These are phyloP conservation scores for Salix purpurea DNA, from an alignment of 345 rosid species.

Conservation along the genomic window DNA sequence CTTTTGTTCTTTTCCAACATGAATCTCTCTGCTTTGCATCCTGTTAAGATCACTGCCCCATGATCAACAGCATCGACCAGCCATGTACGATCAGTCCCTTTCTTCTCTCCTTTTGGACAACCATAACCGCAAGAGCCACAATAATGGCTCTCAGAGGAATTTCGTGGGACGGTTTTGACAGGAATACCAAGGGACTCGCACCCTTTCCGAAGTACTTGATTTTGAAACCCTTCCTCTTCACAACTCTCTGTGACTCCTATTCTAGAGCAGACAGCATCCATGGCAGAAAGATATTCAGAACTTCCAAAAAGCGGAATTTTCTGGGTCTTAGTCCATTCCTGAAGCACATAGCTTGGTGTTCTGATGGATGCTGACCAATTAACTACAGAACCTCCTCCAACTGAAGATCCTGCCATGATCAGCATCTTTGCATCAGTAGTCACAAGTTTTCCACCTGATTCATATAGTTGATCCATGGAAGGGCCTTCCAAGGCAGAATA, in stretches of 20 bases:
- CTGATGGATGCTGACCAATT: conserved; percentile 88
- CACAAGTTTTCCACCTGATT: conserved; percentile 59
- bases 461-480: conserved; percentile 47
- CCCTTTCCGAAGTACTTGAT: conserved; percentile 68
- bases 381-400: conserved; percentile 87
- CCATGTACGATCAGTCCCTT: conserved; percentile 80
- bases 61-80: conserved; percentile 66
- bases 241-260: conserved; percentile 68
- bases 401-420: conserved; percentile 67
- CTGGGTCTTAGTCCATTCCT: conserved; percentile 61
- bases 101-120: conserved; percentile 74
- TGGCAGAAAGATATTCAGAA: conserved; percentile 49
- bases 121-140: conserved; percentile 89
- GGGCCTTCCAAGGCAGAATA: conserved; percentile 68
- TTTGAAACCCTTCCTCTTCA: conserved; percentile 59
- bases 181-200: conserved; percentile 63
- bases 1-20: conserved; percentile 36
- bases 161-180: conserved; percentile 47
- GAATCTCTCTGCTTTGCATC: conserved; percentile 76
- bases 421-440: conserved; percentile 31
- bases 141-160: conserved; percentile 70
- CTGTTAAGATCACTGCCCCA: conserved; percentile 69
- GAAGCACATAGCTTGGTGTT: conserved; percentile 59
- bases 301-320: conserved; percentile 44
- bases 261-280: conserved; percentile 65